Conservation (phyloP, 257 asterid species). For the Cordia subcordata region DNA sequence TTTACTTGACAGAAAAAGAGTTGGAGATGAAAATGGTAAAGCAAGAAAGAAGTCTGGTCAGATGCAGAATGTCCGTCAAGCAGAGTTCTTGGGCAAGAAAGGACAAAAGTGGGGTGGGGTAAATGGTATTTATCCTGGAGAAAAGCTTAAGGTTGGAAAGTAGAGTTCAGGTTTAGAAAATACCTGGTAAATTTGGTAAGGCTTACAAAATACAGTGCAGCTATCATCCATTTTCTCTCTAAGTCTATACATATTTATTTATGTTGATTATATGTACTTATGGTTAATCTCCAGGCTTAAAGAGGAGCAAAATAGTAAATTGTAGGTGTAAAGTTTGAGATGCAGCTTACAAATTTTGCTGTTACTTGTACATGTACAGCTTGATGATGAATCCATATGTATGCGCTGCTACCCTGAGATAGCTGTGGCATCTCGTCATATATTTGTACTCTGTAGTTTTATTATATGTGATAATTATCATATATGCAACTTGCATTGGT, state of each 20-base stretch:
- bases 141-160: slow-evolving; percentile 47
- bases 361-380: neutral
- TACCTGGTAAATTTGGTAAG: neutral
- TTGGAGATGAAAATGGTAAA: slow-evolving; percentile 31
- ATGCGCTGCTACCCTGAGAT: neutral
- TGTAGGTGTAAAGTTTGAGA: too few relatives aligned
- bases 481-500: too few relatives aligned
- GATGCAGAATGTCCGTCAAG: slow-evolving; percentile 15
- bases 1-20: slow-evolving; percentile 28
- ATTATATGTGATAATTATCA: too few relatives aligned
- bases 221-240: too few relatives aligned
- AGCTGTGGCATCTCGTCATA: neutral
- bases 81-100: slow-evolving; percentile 29
- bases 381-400: neutral
- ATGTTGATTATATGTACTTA: too few relatives aligned
- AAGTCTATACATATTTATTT: too few relatives aligned
- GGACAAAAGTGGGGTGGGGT: slow-evolving; percentile 28
- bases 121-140: slow-evolving; percentile 55
- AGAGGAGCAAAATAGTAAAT: too few relatives aligned
- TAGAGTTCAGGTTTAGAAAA: slow-evolving; percentile 9
- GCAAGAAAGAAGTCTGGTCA: slow-evolving; percentile 17
- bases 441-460: neutral
- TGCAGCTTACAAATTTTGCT: too few relatives aligned
- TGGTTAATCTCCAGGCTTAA: too few relatives aligned
- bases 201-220: too few relatives aligned